Evolutionary conservation across 306 rosid genomes (phyloP).

Genomic region (Corylus avellana): DNA sequence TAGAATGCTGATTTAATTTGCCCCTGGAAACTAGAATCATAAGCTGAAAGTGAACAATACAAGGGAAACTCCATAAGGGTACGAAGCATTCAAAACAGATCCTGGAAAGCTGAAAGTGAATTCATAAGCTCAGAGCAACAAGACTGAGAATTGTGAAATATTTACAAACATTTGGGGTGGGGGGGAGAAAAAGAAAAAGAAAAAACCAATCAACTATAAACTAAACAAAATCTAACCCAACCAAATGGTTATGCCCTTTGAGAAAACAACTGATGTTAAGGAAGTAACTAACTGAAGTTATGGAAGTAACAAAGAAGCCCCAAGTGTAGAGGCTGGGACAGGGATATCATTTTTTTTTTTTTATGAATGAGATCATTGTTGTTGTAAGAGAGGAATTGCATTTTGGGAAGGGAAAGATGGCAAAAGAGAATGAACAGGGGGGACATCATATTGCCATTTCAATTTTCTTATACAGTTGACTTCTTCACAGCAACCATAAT

Average conservation of each 20-base stretch:
- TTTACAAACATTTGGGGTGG: not conserved
- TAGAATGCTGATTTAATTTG: not conserved
- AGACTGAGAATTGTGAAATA: not conserved
- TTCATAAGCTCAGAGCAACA: not conserved
- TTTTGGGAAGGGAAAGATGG: not conserved
- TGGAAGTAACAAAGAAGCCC: not conserved
- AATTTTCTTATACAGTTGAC: not conserved
- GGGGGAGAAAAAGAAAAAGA: not conserved
- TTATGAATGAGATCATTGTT: not conserved
- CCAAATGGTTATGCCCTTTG: not conserved
- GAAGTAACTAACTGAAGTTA: not conserved
- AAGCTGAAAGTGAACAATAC: not conserved
- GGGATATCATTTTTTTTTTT: not conserved
- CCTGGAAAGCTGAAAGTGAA: not conserved
- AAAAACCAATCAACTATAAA: not conserved
- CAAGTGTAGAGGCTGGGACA: not conserved
- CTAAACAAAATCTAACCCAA: not conserved
- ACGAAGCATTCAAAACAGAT: not conserved
- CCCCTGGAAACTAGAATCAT: not conserved
- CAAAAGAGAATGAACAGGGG: not conserved
- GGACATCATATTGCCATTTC: slow-evolving; percentile 1
- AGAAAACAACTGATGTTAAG: not conserved
- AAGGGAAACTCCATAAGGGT: not conserved
- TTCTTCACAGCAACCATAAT: not conserved
- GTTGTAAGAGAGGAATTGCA: not conserved